Evolutionary conservation across 2,329 filamentous ascomycete species (phyloP), one percentile per base, ranked within the genome.

Genomic region (Neonectria faginata): DNA sequence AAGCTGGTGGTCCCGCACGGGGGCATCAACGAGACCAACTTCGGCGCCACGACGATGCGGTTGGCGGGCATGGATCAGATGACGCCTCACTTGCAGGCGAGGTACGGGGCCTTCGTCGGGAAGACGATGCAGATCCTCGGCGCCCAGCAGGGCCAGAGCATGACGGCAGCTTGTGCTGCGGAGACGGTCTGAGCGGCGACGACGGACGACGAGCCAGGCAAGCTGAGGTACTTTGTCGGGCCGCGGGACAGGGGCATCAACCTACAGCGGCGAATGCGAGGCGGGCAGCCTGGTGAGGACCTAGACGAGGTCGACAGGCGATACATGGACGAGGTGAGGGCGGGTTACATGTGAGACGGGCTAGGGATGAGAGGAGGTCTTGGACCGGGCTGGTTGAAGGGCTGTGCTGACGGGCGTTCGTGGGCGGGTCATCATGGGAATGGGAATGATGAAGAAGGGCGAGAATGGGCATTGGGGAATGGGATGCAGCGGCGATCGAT

Each of bases 281-380:
- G 52, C 53, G 27, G 55, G n/a, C 27, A 50, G 44, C 18, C 42
- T 41, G 56, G 36, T 18, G 42, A 57, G 54, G 59, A 57, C 22
- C 29, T 42, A 36, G 41, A 57, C 36, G 47, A 47, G 60, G 57
- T 67, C 41, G 65, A 65, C 54, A 60, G 60, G 54, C 65, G 63
- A 62, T 65, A 65, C 59, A 69, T 67, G 44, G 25, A 67, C 47
- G 52, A 60, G 31, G 50, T 63, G 68, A 72, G 61, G 48, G 64
- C 47, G 54, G 67, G 18, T 36, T 64, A 61, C 68, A 57, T 66
- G 62, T 66, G 62, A 70, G 57, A 67, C 56, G 9, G 9, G 10
- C 29, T 11, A 51, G 29, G 31, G 27, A 20, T 20, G 10, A 29
- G 33, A 20, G n/a, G 33, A 20, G n/a, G 47, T 59, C 57, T 62